phyloP scores from a whole-genome alignment of 768 basidiomycete genomes.

The Lepiota brunneoincarnata region DNA sequence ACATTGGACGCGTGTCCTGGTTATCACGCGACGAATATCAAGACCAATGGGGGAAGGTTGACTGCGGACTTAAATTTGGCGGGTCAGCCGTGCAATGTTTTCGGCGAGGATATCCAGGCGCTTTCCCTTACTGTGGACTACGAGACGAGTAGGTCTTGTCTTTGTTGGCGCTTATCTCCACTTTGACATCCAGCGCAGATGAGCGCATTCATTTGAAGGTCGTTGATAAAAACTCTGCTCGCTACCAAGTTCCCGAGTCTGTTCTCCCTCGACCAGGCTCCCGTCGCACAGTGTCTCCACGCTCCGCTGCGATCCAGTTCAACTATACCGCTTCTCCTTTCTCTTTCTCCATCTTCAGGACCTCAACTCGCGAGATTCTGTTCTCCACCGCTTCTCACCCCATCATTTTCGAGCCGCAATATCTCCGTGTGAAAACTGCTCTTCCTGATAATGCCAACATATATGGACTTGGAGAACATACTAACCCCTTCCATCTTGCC shows the following conservation, averaged over 20 bases:
- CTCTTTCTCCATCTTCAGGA: conserved; percentile 54
- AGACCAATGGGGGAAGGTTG: conserved; percentile 32
- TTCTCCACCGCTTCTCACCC: conserved; percentile 61
- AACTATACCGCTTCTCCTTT: conserved; percentile 59
- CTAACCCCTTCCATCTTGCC: conserved; percentile 59
- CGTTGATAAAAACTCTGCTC: conserved; percentile 42
- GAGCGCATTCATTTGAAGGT: conserved; percentile 66
- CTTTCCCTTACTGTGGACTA: conserved; percentile 53
- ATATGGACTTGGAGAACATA: conserved; percentile 78
- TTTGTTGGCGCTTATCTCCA: neutral
- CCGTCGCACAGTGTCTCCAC: conserved; percentile 22
- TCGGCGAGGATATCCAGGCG: conserved; percentile 49
- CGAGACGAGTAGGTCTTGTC: conserved; percentile 43
- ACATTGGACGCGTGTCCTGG: conserved; percentile 60
- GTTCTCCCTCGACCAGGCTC: conserved; percentile 54
- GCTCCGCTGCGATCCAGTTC: conserved; percentile 49
- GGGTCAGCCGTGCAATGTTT: conserved; percentile 56
- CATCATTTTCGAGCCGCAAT: conserved; percentile 76
- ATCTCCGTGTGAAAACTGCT: conserved; percentile 65
- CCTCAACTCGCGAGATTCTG: conserved; percentile 47
- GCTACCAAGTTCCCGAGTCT: conserved; percentile 64
- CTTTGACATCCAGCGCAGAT: conserved; percentile 26
- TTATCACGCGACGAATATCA: conserved; percentile 49
- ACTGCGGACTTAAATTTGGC: conserved; percentile 52
- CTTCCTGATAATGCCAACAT: conserved; percentile 63